Conservation (phyloP, 1,139 yeast genomes). For the Candida labiduridarum region DNA sequence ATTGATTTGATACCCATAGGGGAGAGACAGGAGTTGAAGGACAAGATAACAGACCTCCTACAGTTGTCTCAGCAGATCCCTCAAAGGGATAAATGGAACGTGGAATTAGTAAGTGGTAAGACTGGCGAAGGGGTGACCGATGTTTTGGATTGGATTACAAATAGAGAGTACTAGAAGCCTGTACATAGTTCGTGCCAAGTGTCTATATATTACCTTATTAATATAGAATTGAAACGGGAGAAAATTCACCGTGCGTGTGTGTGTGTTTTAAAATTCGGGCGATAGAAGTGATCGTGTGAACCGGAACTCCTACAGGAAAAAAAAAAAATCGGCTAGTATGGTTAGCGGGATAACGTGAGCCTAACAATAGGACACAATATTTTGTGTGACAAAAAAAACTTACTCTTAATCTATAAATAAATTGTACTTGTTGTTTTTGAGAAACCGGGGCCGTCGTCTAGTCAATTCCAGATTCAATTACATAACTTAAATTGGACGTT, state of each 20-base stretch:
- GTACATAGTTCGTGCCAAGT: not conserved
- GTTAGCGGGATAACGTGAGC: not conserved
- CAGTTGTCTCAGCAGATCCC: slow-evolving; percentile 27
- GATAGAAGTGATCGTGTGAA: not conserved
- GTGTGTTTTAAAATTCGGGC: not conserved
- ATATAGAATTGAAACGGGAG: not conserved
- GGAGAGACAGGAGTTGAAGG: slow-evolving; percentile 15
- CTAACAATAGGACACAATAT: no score
- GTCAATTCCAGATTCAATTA: not conserved
- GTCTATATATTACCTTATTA: not conserved
- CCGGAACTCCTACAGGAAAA: not conserved
- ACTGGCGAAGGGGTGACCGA: slow-evolving; percentile 51
- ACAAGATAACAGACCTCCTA: slow-evolving; percentile 23
- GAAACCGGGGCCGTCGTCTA: not conserved
- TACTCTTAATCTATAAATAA: not conserved
- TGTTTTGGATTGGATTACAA: slow-evolving; percentile 54
- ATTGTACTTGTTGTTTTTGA: not conserved
- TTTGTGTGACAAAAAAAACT: not conserved
- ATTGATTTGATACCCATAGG: slow-evolving; percentile 43
- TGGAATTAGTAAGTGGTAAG: slow-evolving; percentile 56
- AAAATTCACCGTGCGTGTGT: no score
- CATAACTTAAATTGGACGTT: not conserved
- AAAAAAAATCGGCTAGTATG: not conserved
- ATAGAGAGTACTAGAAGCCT: slow-evolving; percentile 19
- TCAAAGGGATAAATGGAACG: slow-evolving; percentile 34